Evolutionary conservation across 345 rosid species (phyloP).

Genomic region (Brassica napus): DNA sequence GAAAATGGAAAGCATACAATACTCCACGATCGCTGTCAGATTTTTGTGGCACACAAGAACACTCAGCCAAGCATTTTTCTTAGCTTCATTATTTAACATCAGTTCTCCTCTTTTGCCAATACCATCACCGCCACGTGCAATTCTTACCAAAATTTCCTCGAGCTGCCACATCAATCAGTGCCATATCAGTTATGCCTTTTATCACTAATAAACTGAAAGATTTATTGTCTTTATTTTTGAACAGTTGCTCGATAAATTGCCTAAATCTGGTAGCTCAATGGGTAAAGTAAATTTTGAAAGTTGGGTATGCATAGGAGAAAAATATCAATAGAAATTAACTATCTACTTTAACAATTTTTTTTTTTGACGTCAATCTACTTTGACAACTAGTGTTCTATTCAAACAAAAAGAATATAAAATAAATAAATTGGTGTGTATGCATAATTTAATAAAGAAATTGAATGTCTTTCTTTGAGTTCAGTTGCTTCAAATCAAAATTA

Average conservation of each 20-base stretch:
- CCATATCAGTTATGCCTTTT: background rate
- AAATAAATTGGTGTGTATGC: background rate
- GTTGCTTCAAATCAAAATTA: conserved; percentile 25
- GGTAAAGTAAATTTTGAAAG: background rate
- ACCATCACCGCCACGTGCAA: background rate
- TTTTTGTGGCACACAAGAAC: background rate
- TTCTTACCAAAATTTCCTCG: background rate
- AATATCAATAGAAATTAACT: background rate
- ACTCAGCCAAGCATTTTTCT: background rate
- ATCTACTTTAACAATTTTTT: background rate
- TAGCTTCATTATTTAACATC: background rate
- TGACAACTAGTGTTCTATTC: background rate
- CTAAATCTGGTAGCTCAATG: background rate
- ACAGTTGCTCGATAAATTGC: background rate
- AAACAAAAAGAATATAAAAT: background rate
- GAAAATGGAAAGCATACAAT: background rate
- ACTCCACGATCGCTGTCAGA: background rate
- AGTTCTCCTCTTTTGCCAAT: background rate
- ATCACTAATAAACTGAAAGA: background rate
- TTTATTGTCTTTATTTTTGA: background rate
- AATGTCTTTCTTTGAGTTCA: background rate
- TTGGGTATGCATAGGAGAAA: background rate
- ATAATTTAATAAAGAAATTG: conserved; percentile 6
- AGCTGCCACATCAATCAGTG: background rate
- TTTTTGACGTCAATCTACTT: background rate